Conservation (phyloP, 192 early-diverging fungal species). For the Podila clonocystis region DNA sequence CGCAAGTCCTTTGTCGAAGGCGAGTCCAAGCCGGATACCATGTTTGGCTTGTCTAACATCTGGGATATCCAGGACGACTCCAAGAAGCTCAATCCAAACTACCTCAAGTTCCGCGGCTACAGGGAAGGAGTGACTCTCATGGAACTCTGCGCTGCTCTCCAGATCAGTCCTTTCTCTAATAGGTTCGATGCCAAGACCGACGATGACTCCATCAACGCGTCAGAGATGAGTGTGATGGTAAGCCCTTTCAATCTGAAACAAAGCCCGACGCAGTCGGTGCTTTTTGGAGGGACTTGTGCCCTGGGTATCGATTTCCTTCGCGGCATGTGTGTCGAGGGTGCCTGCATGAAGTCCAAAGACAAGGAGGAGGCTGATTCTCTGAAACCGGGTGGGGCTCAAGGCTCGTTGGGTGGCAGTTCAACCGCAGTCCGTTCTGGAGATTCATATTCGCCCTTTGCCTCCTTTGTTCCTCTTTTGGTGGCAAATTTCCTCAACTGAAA, state of each 20-base stretch:
- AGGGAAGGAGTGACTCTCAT: background rate
- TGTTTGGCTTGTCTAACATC: constrained; percentile 1
- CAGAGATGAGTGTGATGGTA: background rate
- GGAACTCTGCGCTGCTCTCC: constrained; percentile 4
- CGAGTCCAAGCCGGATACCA: background rate
- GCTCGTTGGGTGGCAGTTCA: background rate
- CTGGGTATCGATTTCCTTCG: background rate
- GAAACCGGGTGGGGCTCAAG: background rate
- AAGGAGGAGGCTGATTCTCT: too few species aligned
- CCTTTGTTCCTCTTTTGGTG: background rate
- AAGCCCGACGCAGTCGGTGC: background rate
- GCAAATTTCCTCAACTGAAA: background rate
- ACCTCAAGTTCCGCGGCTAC: background rate
- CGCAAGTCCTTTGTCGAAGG: background rate
- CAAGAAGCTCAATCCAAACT: background rate
- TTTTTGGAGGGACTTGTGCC: background rate
- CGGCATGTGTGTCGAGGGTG: background rate
- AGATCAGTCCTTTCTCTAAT: background rate
- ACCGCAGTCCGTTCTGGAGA: too few species aligned
- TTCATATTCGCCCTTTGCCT: background rate
- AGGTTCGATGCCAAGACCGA: background rate
- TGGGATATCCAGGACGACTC: background rate
- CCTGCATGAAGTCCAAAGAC: background rate
- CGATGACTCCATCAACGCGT: background rate
- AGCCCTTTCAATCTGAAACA: background rate